A percentile compares a stretch with the other conserved stretches of the same genome.
These are phyloP conservation scores for Citrullus amarus DNA, from an alignment of 306 rosid genomes.

Conservation along the genomic window DNA sequence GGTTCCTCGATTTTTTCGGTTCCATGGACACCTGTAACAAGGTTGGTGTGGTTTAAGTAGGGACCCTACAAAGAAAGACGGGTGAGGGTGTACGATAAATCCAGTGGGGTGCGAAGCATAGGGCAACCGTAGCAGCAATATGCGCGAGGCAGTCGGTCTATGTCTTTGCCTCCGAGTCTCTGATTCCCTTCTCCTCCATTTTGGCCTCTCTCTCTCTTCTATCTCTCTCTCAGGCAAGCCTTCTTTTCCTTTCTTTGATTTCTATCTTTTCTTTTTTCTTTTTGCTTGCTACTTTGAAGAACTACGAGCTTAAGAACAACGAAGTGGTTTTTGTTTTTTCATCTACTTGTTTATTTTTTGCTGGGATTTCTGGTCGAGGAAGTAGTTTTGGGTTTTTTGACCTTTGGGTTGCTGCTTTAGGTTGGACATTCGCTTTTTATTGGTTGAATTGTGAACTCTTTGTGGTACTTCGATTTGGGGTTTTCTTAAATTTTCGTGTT, in stretches of 20 bases:
- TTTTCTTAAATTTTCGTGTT: neutral
- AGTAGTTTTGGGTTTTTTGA: slow-evolving; percentile 17
- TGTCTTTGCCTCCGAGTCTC: neutral
- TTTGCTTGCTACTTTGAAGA: neutral
- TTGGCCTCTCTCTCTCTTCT: slow-evolving; percentile 12
- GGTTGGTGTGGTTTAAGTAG: too few species aligned
- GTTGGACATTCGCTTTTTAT: neutral
- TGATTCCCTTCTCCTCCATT: slow-evolving; percentile 2
- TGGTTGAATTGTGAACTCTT: neutral
- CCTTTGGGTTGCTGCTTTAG: neutral
- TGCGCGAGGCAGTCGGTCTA: slow-evolving; percentile 8
- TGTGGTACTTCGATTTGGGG: neutral
- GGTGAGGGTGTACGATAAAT: neutral
- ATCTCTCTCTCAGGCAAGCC: slow-evolving; percentile 1
- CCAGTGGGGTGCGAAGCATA: slow-evolving; percentile 8
- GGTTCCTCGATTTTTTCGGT: too few species aligned
- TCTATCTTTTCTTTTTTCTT: neutral
- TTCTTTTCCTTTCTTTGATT: neutral
- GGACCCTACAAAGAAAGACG: too few species aligned
- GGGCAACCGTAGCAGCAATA: slow-evolving; percentile 8
- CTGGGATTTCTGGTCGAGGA: slow-evolving; percentile 1
- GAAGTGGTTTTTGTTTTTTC: neutral
- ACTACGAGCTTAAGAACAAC: neutral
- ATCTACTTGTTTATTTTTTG: neutral
- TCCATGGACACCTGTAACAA: too few species aligned